A percentile compares a stretch with the other conserved stretches of the same genome.
phyloP scores from a whole-genome alignment of 1,284 basidiomycete species.

The Cutaneotrichosporon cutaneum region DNA sequence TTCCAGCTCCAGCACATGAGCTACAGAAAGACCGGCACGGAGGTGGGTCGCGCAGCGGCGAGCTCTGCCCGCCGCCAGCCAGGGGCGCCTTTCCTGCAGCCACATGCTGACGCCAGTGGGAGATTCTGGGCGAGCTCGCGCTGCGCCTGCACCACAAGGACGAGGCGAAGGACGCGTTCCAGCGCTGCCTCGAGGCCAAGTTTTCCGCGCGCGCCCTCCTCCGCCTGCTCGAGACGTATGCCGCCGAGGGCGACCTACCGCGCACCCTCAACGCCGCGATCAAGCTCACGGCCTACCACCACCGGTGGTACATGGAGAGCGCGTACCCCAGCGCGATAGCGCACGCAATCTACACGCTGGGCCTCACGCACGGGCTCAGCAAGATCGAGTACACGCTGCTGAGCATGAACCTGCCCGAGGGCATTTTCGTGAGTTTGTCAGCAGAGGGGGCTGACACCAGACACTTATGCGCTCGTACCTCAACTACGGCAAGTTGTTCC shows the following conservation, averaged over 20 bases:
- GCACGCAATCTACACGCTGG: constrained; percentile 85
- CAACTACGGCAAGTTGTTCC: constrained; percentile 44
- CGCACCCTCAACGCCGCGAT: constrained; percentile 87
- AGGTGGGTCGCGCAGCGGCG: constrained; percentile 48
- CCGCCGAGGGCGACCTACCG: constrained; percentile 88
- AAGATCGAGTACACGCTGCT: constrained; percentile 92
- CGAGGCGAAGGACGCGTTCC: constrained; percentile 95
- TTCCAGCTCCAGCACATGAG: constrained; percentile 95
- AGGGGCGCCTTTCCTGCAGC: too few species aligned
- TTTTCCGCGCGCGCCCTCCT: constrained; percentile 91
- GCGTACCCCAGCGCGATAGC: constrained; percentile 90
- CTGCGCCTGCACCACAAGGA: constrained; percentile 91
- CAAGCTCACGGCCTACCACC: constrained; percentile 86
- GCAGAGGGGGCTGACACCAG: not conserved
- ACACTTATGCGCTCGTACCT: constrained; percentile 33
- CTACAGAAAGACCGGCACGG: constrained; percentile 91
- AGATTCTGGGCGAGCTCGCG: constrained; percentile 94
- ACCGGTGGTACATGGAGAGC: constrained; percentile 67
- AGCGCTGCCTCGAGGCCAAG: constrained; percentile 83
- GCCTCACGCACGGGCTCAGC: constrained; percentile 86
- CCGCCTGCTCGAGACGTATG: constrained; percentile 90
- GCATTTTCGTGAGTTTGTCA: constrained; percentile 62
- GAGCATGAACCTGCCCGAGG: constrained; percentile 83
- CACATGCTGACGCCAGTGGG: constrained; percentile 61
- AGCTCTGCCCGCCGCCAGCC: too few species aligned